Percentiles rank a stretch among this genome's conserved stretches.
Conservation (phyloP, 2,329 filamentous ascomycete genomes). For the Aschersonia sp. region DNA sequence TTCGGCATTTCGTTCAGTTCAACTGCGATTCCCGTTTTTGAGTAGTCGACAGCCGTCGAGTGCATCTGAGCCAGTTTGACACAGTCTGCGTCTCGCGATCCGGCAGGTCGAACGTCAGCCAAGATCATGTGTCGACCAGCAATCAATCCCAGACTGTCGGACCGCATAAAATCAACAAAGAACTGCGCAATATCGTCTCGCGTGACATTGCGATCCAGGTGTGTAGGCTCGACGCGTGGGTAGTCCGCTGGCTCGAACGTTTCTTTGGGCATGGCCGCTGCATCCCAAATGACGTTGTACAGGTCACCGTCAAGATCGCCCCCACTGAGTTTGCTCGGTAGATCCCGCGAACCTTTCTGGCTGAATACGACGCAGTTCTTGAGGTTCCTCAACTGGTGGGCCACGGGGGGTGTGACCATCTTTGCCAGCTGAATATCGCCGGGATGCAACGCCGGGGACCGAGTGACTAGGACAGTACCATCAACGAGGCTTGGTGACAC, state of each 20-base stretch:
- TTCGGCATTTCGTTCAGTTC: slow-evolving; percentile 27
- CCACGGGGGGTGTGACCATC: slow-evolving; percentile 43
- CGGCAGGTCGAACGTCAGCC: slow-evolving; percentile 38
- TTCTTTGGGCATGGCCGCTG: slow-evolving; percentile 23
- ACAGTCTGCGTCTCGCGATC: slow-evolving; percentile 39
- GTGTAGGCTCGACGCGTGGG: slow-evolving; percentile 35
- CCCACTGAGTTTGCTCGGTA: slow-evolving; percentile 66
- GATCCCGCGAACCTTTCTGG: slow-evolving; percentile 51
- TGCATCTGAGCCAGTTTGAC: slow-evolving; percentile 44
- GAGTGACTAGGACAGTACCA: slow-evolving; percentile 47
- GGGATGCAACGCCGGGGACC: slow-evolving; percentile 70
- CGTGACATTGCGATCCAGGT: slow-evolving; percentile 46
- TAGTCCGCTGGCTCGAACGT: slow-evolving; percentile 55
- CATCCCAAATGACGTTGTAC: slow-evolving; percentile 68
- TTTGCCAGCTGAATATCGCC: slow-evolving; percentile 59
- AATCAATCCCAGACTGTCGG: slow-evolving; percentile 51
- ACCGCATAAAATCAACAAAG: slow-evolving; percentile 65
- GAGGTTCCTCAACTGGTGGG: slow-evolving; percentile 46
- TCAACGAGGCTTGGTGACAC: slow-evolving; percentile 16
- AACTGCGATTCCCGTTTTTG: slow-evolving; percentile 55
- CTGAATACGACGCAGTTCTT: slow-evolving; percentile 71
- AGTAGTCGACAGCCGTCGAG: slow-evolving; percentile 61
- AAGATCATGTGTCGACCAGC: slow-evolving; percentile 49
- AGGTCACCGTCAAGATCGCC: slow-evolving; percentile 77
- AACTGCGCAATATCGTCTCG: slow-evolving; percentile 60